phyloP scores from a whole-genome alignment of 345 rosid species.

The Excoecaria cochinchinensis region DNA sequence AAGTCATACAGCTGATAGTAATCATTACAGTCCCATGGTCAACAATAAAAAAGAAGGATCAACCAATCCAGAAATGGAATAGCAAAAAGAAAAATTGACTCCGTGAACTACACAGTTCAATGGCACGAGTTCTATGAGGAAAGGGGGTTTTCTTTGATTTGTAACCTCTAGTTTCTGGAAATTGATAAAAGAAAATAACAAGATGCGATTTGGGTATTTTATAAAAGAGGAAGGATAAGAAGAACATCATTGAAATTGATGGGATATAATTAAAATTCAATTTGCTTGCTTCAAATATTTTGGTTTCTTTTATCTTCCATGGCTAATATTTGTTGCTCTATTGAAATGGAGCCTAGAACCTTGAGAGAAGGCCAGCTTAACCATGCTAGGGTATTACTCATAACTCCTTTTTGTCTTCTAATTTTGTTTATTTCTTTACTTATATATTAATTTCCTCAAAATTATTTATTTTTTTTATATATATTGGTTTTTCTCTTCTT shows the following conservation, averaged over 20 bases:
- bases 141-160: neutral
- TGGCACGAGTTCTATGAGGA: constrained; percentile 14
- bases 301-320: constrained; percentile 7
- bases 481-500: too few species aligned
- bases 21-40: too few species aligned
- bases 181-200: neutral
- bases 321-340: constrained; percentile 43
- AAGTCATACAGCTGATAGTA: too few species aligned
- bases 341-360: constrained; percentile 53
- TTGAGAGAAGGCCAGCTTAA: constrained; percentile 37
- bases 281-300: neutral
- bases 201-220: neutral
- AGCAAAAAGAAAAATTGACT: neutral
- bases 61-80: neutral
- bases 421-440: neutral
- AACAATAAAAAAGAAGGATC: too few species aligned
- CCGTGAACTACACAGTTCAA: neutral
- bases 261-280: constrained; percentile 10
- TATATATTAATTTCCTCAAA: neutral
- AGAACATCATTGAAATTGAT: constrained; percentile 1
- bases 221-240: too few species aligned
- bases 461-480: too few species aligned
- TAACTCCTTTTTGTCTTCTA: too few species aligned
- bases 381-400: constrained; percentile 34
- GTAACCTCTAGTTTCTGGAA: neutral